Evolutionary conservation across 176 grass and related monocot species (phyloP).

Genomic region (Aegilops tauschii): DNA sequence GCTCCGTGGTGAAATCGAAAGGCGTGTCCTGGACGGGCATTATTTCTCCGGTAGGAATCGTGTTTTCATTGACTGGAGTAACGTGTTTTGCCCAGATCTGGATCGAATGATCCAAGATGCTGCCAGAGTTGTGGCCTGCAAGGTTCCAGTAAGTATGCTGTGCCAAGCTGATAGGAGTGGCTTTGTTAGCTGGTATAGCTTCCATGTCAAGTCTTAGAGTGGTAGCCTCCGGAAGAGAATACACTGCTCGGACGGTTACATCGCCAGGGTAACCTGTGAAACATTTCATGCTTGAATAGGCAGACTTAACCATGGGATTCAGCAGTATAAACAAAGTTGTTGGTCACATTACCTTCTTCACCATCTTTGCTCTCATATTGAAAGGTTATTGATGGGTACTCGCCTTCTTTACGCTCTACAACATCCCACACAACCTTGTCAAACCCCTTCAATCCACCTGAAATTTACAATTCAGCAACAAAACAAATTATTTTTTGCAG

Average conservation of each 20-base stretch:
- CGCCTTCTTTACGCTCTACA: slow-evolving; percentile 48
- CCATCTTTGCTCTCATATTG: slow-evolving; percentile 78
- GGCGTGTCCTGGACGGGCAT: slow-evolving; percentile 52
- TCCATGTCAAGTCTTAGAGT: slow-evolving; percentile 82
- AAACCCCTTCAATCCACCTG: slow-evolving; percentile 79
- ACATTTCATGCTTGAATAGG: neutral
- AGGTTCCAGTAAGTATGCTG: slow-evolving; percentile 98
- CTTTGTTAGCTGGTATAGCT: slow-evolving; percentile 57
- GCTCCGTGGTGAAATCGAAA: slow-evolving; percentile 65
- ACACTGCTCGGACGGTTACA: slow-evolving; percentile 52
- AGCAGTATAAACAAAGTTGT: slow-evolving; percentile 1
- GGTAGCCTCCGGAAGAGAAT: slow-evolving; percentile 60
- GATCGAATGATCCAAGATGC: slow-evolving; percentile 56
- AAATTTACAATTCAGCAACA: slow-evolving; percentile 12
- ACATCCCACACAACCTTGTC: slow-evolving; percentile 87
- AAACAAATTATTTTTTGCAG: neutral
- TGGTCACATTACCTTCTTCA: slow-evolving; percentile 64
- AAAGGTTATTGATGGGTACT: slow-evolving; percentile 75
- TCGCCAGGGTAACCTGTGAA: slow-evolving; percentile 75
- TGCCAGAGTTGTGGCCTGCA: slow-evolving; percentile 79
- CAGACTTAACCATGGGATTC: neutral
- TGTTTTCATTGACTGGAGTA: slow-evolving; percentile 66
- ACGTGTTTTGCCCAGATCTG: slow-evolving; percentile 70
- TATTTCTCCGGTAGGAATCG: slow-evolving; percentile 75
- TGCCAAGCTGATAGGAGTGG: slow-evolving; percentile 70